Conservation (phyloP, 495 filamentous ascomycete genomes). For the Aspergillus biplanus region DNA sequence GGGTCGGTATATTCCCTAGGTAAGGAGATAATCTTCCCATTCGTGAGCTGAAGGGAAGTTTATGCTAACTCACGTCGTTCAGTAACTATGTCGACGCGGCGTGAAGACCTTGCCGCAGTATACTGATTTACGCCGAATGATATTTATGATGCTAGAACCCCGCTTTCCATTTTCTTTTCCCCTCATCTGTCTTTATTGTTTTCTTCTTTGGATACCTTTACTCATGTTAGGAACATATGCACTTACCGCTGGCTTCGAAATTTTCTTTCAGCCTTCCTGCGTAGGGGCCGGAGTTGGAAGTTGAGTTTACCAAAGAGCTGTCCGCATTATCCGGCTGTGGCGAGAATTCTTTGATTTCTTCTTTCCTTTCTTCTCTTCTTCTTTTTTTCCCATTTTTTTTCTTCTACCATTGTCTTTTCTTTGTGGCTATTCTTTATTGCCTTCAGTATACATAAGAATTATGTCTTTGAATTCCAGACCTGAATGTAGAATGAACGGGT, state of each 20-base stretch:
- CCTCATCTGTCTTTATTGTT: background rate
- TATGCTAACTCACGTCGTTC: constrained; percentile 19
- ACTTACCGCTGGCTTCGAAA: background rate
- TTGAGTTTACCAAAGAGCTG: constrained; percentile 3
- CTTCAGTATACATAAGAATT: background rate
- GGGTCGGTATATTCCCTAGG: constrained; percentile 67
- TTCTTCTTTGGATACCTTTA: constrained; percentile 11
- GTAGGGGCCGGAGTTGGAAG: background rate
- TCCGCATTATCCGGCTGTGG: background rate
- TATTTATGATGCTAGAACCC: constrained; percentile 18
- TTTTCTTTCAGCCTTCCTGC: background rate
- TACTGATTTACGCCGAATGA: constrained; percentile 33
- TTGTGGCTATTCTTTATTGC: background rate
- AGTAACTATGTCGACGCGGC: constrained; percentile 54
- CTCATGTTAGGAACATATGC: background rate
- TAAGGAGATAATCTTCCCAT: constrained; percentile 28
- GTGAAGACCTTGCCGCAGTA: constrained; percentile 22
- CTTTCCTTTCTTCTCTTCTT: background rate
- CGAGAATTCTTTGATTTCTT: background rate
- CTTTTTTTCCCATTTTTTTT: background rate
- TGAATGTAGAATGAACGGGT: background rate
- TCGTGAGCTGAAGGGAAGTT: constrained; percentile 12
- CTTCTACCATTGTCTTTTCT: background rate
- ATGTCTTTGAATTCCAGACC: background rate
- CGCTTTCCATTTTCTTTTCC: constrained; percentile 1